These are phyloP conservation scores for Spiraea crenata DNA, from an alignment of 331 rosid species.

Conservation along the genomic window DNA sequence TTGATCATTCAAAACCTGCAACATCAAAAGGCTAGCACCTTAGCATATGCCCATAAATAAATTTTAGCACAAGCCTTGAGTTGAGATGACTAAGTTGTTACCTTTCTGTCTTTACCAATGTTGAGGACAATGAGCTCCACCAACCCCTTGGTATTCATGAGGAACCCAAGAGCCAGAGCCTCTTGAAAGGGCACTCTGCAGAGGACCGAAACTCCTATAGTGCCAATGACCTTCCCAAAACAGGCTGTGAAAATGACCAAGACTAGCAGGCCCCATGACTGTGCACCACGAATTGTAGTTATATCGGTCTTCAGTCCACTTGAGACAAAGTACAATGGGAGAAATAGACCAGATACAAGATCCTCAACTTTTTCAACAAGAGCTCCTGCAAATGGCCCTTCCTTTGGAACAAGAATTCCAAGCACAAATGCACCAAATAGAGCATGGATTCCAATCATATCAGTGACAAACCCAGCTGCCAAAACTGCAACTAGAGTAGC, in stretches of 20 bases:
- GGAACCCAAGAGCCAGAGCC: constrained; percentile 56
- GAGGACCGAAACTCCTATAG: constrained; percentile 46
- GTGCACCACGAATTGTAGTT: constrained; percentile 47
- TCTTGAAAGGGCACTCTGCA: constrained; percentile 46
- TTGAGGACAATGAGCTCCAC: constrained; percentile 74
- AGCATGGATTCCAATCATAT: constrained; percentile 63
- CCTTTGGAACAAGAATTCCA: constrained; percentile 59
- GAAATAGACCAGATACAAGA: constrained; percentile 58
- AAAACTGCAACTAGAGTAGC: constrained; percentile 42
- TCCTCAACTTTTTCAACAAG: constrained; percentile 75
- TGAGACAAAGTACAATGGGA: constrained; percentile 66
- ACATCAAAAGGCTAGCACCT: not conserved
- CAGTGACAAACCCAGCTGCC: constrained; percentile 64
- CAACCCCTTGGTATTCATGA: constrained; percentile 76
- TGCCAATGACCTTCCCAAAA: constrained; percentile 57
- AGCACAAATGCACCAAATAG: constrained; percentile 68
- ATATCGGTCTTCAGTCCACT: constrained; percentile 69
- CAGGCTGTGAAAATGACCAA: constrained; percentile 61
- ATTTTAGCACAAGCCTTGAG: not conserved
- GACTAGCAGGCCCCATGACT: constrained; percentile 66
- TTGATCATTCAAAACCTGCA: constrained; percentile 64
- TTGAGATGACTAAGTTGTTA: not conserved
- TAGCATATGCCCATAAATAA: not conserved
- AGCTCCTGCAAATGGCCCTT: constrained; percentile 55
- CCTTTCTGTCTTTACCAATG: constrained; percentile 74